Evolutionary conservation across 2,329 filamentous ascomycete genomes (phyloP).

Genomic region (Tolypocladium endophyticum): DNA sequence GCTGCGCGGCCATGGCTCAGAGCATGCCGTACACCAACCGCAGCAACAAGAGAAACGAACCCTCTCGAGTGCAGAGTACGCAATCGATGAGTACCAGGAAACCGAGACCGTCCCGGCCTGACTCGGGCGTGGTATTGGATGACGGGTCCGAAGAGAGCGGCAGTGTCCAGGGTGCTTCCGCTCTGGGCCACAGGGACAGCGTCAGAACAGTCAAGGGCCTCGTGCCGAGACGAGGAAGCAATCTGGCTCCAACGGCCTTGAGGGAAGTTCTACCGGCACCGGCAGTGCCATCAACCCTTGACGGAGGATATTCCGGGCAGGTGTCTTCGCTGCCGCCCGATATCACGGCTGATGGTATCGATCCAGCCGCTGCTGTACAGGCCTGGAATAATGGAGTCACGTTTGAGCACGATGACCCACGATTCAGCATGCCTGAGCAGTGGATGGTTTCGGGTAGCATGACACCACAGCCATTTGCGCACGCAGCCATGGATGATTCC

Average conservation of each 20-base stretch:
- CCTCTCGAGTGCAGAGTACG: constrained; percentile 8
- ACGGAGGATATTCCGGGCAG: constrained; percentile 6
- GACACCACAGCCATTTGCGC: constrained; percentile 12
- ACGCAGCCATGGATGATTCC: constrained; percentile 1
- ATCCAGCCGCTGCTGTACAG: constrained; percentile 11
- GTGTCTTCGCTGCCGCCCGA: constrained; percentile 6
- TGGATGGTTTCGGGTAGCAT: constrained; percentile 9
- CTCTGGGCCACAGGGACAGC: constrained; percentile 18
- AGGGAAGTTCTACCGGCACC: constrained; percentile 8
- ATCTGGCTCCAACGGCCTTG: constrained; percentile 12
- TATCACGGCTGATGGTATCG: constrained; percentile 7
- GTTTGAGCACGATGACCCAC: constrained; percentile 10
- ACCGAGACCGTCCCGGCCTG: constrained; percentile 18
- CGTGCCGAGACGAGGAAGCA: constrained; percentile 10
- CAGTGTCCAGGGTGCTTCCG: constrained; percentile 12
- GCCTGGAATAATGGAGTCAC: constrained; percentile 18
- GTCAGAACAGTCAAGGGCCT: constrained; percentile 15
- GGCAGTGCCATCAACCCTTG: constrained; percentile 6
- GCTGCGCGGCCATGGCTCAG: constrained; percentile 22
- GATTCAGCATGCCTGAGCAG: constrained; percentile 13
- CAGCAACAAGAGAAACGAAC: constrained; percentile 28
- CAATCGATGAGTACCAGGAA: constrained; percentile 13
- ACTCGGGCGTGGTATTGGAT: constrained; percentile 28
- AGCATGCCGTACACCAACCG: constrained; percentile 28
- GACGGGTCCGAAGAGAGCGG: constrained; percentile 28